Evolutionary conservation across 2,329 filamentous ascomycete species (phyloP).

Genomic region (Shiraia bambusicola): DNA sequence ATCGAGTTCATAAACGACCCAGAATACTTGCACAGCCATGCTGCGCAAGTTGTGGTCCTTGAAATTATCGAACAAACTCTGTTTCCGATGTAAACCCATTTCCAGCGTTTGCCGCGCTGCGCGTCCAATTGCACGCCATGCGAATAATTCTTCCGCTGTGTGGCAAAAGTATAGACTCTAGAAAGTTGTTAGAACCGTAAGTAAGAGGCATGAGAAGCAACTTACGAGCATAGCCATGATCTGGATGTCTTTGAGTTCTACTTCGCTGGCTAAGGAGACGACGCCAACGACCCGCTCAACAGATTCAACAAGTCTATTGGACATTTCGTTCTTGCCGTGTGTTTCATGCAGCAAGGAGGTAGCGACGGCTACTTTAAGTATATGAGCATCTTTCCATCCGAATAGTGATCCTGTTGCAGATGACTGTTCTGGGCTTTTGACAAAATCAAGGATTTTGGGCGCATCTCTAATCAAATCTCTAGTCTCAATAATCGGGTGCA

Average conservation of each 20-base stretch:
- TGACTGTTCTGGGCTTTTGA: constrained; percentile 2
- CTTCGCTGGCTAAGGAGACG: constrained; percentile 12
- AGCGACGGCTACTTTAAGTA: constrained; percentile 18
- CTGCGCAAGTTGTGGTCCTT: constrained; percentile 10
- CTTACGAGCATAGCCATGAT: constrained; percentile 23
- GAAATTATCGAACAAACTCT: constrained; percentile 21
- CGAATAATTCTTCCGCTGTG: constrained; percentile 20
- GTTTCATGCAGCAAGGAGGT: constrained; percentile 19
- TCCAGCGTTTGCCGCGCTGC: constrained; percentile 22
- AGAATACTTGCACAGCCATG: constrained; percentile 20
- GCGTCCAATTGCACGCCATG: constrained; percentile 22
- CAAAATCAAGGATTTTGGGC: constrained; percentile 8
- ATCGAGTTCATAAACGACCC: constrained; percentile 24
- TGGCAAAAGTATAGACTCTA: constrained; percentile 23
- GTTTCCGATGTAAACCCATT: constrained; percentile 23
- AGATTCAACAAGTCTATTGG: constrained; percentile 11
- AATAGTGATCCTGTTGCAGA: not conserved
- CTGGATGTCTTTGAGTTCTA: constrained; percentile 22
- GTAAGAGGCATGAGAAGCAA: too few relatives aligned
- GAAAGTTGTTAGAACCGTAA: too few relatives aligned
- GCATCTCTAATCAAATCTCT: constrained; percentile 9
- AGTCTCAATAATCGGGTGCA: constrained; percentile 21
- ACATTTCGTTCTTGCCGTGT: constrained; percentile 16
- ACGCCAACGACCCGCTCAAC: constrained; percentile 19
- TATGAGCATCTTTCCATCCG: constrained; percentile 15